Conservation (phyloP, 1,139 yeast genomes). For the Protomyces macrosporus region DNA sequence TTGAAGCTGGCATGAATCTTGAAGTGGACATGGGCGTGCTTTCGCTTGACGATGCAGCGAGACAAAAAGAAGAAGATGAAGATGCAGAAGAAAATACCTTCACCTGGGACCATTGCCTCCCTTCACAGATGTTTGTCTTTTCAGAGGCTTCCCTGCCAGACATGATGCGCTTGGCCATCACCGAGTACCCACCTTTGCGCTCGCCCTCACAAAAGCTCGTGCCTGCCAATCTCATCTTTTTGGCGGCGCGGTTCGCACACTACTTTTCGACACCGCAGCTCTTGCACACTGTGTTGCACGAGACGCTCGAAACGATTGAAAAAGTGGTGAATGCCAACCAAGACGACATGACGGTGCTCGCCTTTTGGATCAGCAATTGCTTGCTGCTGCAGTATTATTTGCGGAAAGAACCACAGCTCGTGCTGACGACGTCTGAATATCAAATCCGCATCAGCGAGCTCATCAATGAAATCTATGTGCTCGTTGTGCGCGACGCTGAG, state of each 20-base stretch:
- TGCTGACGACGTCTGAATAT: slow-evolving; percentile 36
- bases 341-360: slow-evolving; percentile 42
- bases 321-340: slow-evolving; percentile 37
- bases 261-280: slow-evolving; percentile 40
- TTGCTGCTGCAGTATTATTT: slow-evolving; percentile 42
- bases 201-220: slow-evolving; percentile 41
- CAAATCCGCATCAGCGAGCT: slow-evolving; percentile 39
- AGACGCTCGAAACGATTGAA: slow-evolving; percentile 40
- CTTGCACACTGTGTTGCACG: slow-evolving; percentile 38
- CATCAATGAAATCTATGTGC: slow-evolving; percentile 39
- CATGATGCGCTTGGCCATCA: slow-evolving; percentile 41
- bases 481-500: slow-evolving; percentile 42
- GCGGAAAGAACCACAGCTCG: slow-evolving; percentile 40
- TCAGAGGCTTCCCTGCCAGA: slow-evolving; percentile 40
- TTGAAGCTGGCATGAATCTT: slow-evolving; percentile 38
- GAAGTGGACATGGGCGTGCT: slow-evolving; percentile 38
- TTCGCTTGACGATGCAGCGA: slow-evolving; percentile 30
- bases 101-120: slow-evolving; percentile 42
- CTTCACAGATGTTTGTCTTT: slow-evolving; percentile 43
- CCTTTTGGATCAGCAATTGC: slow-evolving; percentile 45
- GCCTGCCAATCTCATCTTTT: slow-evolving; percentile 44
- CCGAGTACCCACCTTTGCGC: slow-evolving; percentile 41
- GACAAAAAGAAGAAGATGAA: slow-evolving; percentile 31
- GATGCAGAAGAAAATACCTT: slow-evolving; percentile 34
- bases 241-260: slow-evolving; percentile 43